Evolutionary conservation across 345 rosid species (phyloP), one percentile per base, ranked within the genome.

Genomic region (Acer campestre): DNA sequence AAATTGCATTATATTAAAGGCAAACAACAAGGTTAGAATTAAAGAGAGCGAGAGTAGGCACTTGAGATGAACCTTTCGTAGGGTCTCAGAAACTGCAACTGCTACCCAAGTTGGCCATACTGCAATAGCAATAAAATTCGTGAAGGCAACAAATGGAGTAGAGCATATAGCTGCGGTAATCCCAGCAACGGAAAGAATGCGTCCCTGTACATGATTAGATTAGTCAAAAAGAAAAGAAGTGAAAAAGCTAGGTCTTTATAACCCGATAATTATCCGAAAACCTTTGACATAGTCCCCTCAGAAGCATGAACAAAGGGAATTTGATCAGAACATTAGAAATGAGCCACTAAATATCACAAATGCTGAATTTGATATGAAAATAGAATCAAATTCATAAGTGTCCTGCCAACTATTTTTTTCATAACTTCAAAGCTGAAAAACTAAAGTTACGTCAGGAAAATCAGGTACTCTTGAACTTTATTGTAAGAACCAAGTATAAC

Each of bases 21-120:
- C 17, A 17, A 61, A 68, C 16, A 6, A 35, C 49, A 27, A 13
- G 8, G 48, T 14, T 23, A 75, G 1, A 23, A 78, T 2, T 27
- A 20, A 35, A 62, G 35, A 72, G 66, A 27, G 35, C 20, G 38
- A 23, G 67, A 62, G 38, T 3, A 78, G 25, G 49, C 46, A 25
- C 8, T 75, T 20, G 11, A 13, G 53, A 48, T 77, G 65, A 65
- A 95, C 98, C 98, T 95, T 95, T 82, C 98, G 86, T 27, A 90
- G 46, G 75, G 98, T 95, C 86, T 95, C 98, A 67, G 93, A 92
- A 31, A 90, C 77, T 70, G 97, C 97, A 80, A 93, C 90, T 25
- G 87, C 85, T 31, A 88, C 80, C 97, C 97, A 95, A 75, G 91
- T 90, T 46, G 98, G 98, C 97, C 98, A 95, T 81, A 92, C 40